Evolutionary conservation across 2,329 filamentous ascomycete species (phyloP), one percentile per base, ranked within the genome.

Genomic region (Talaromyces verruculosus): DNA sequence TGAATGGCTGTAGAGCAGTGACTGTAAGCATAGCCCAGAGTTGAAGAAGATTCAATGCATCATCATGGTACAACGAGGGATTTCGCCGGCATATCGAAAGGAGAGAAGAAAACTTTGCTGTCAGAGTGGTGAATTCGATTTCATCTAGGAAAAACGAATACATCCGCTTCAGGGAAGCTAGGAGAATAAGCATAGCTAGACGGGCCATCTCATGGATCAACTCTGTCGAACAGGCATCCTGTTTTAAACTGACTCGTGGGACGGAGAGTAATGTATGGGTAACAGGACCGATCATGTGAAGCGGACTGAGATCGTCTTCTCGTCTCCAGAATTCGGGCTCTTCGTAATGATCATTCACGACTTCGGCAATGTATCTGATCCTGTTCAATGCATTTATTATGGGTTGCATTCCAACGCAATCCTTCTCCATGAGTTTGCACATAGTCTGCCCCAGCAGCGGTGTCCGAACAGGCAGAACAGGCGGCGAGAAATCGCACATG

Each of bases 241-340:
- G 28, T 17, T 33, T 28, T 4, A 19, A 1, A 41, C 61, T 33
- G 8, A 58, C n/a, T 53, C 67, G 67, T 35, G 65, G 65, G 17
- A 68, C 33, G 15, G 61, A 67, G 33, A 69, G 60, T 28, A 69
- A 53, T 13, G 51, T 57, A 61, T 69, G 65, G 2, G 67, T 66
- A 30, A 57, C 33, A 22, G 68, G 63, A 1, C 65, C 65, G n/a
- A 69, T 59, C 28, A 65, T 39, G 7, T 62, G 22, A 13, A 68
- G 55, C 8, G 68, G 64, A 13, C 63, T 67, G 22, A 68, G 63
- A 33, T 69, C 68, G 41, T 68, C 63, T 65, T 69, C 68, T 28
- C 51, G 39, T 67, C 53, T 65, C 68, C 68, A 69, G n/a, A 63
- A 66, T 22, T 49, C 43, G 13, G 53, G 35, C n/a, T 43, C 49